phyloP scores from a whole-genome alignment of 805 yeast genomes.

The Wickerhamomyces canadensis region DNA sequence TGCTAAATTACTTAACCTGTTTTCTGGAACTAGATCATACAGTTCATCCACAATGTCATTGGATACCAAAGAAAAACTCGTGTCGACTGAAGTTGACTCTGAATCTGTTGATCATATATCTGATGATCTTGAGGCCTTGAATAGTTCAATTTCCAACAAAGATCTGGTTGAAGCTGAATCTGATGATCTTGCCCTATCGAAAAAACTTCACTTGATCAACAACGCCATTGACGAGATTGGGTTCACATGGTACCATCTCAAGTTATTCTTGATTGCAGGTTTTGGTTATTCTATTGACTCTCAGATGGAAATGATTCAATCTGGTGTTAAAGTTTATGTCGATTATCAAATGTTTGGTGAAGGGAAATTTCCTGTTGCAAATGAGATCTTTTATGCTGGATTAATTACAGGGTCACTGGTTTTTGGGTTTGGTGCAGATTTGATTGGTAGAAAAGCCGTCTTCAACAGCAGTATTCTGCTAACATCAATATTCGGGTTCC shows the following conservation, averaged over 20 bases:
- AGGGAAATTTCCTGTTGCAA: conserved; percentile 35
- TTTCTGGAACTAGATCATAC: too few species aligned
- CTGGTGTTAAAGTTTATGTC: conserved; percentile 39
- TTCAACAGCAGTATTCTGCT: conserved; percentile 42
- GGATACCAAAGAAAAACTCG: too few species aligned
- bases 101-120: too few species aligned
- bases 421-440: conserved; percentile 48
- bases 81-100: too few species aligned
- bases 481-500: conserved; percentile 40
- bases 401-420: conserved; percentile 42
- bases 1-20: too few species aligned
- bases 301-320: conserved; percentile 41
- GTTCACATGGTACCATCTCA: conserved; percentile 46
- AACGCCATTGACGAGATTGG: conserved; percentile 58
- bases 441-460: conserved; percentile 45
- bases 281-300: conserved; percentile 50
- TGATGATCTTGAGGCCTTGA: too few species aligned
- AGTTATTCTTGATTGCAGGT: conserved; percentile 43
- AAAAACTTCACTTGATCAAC: conserved; percentile 41
- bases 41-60: too few species aligned
- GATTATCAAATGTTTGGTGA: conserved; percentile 38
- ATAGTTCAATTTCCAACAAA: neutral
- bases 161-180: conserved; percentile 24
- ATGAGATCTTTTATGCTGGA: conserved; percentile 43
- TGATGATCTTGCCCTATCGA: conserved; percentile 15